Percentiles rank a stretch among this genome's conserved stretches.
These are phyloP conservation scores for Fonsecaea erecta DNA, from an alignment of 2,329 filamentous ascomycete species.

Conservation along the genomic window DNA sequence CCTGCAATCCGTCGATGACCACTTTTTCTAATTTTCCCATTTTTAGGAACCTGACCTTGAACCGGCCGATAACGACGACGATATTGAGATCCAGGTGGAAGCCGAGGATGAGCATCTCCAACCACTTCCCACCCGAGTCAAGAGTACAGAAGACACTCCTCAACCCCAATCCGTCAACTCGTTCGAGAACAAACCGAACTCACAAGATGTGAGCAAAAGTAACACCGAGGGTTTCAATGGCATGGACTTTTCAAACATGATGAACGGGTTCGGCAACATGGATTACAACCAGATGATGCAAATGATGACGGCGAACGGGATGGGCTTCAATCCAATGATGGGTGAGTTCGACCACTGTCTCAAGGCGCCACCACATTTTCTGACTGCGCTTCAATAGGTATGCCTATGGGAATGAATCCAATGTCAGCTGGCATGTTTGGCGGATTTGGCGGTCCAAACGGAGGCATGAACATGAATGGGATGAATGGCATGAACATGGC, in stretches of 20 bases:
- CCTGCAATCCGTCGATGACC: background rate
- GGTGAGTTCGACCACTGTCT: slow-evolving; percentile 62
- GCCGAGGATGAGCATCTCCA: slow-evolving; percentile 33
- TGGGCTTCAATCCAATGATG: slow-evolving; percentile 65
- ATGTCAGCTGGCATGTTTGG: slow-evolving; percentile 55
- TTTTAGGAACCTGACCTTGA: slow-evolving; percentile 26
- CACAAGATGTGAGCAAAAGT: slow-evolving; percentile 19
- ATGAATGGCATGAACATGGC: slow-evolving; percentile 82
- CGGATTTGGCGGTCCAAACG: slow-evolving; percentile 55
- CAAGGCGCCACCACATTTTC: slow-evolving; percentile 68
- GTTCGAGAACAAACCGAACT: slow-evolving; percentile 12
- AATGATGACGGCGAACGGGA: slow-evolving; percentile 53
- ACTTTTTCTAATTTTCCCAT: slow-evolving; percentile 6
- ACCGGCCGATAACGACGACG: slow-evolving; percentile 34
- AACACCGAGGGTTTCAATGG: slow-evolving; percentile 10
- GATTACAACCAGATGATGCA: slow-evolving; percentile 79
- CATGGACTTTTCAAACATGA: slow-evolving; percentile 60
- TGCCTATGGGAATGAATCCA: slow-evolving; percentile 70
- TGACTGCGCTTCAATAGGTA: slow-evolving; percentile 57
- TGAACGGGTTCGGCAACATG: slow-evolving; percentile 55
- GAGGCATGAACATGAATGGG: slow-evolving; percentile 92
- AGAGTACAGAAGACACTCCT: slow-evolving; percentile 20
- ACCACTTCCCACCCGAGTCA: slow-evolving; percentile 20
- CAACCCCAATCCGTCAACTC: slow-evolving; percentile 17
- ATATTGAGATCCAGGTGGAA: slow-evolving; percentile 38